A percentile compares a stretch with the other conserved stretches of the same genome.
These are phyloP conservation scores for Fraxinus baroniana DNA, from an alignment of 305 asterid species.

Conservation along the genomic window DNA sequence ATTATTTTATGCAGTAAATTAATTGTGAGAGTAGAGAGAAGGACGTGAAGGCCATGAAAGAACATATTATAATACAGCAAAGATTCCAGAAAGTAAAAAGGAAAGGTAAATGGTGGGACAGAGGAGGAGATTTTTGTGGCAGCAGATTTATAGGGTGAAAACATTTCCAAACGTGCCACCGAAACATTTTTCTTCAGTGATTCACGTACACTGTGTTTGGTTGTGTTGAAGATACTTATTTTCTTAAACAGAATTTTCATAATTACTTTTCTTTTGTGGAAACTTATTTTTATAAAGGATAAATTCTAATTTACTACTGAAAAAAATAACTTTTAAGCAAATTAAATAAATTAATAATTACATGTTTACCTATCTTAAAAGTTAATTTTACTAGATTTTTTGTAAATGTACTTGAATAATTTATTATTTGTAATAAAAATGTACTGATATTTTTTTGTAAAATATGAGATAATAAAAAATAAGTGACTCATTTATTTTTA, in stretches of 20 bases:
- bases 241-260: not conserved
- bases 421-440: too few species aligned
- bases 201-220: not conserved
- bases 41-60: conserved; percentile 33
- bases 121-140: not conserved
- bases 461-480: not conserved
- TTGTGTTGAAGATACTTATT: not conserved
- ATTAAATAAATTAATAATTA: not conserved
- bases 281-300: not conserved
- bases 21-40: not conserved
- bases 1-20: conserved; percentile 23
- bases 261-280: not conserved
- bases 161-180: not conserved
- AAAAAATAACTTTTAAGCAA: not conserved
- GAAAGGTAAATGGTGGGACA: not conserved
- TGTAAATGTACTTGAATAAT: not conserved
- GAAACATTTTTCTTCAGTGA: not conserved
- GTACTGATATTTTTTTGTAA: too few species aligned
- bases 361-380: not conserved
- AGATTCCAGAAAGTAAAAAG: not conserved
- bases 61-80: not conserved
- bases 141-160: not conserved
- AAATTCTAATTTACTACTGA: not conserved
- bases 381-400: not conserved
- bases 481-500: not conserved